Base-by-base conservation (phyloP, 495 filamentous ascomycete species). In the Opeltia flavorubescens region DNA sequence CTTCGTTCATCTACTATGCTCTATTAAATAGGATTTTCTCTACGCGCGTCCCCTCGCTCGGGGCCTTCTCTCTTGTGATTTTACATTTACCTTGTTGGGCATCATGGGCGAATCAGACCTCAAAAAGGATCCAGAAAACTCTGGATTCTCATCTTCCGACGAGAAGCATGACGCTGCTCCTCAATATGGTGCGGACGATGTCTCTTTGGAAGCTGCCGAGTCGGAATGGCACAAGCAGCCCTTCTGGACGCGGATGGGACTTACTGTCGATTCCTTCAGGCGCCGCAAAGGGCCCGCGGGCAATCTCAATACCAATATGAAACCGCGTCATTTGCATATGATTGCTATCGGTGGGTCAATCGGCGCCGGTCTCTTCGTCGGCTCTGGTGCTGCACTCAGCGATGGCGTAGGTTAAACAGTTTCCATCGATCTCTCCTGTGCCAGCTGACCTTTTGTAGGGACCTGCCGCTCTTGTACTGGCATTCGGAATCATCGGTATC, bases 241-340 rank as follows among this genome's bases (percentile, higher is more conserved):
- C n/a, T 36, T 36, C n/a, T 36, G 34, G 34, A 36, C 34, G 15
- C 34, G 34, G n/a, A 36, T 17, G n/a, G 34, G 34, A 17, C 12
- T 36, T n/a, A 36, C 34, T 3, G 3, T 15, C 12, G 34, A 36
- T 6, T 36, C 34, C 12, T 36, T 36, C 34, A 36, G 20, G 34
- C 34, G 34, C 34, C 34, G 34, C 4, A 36, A 36, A 36, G 34
- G 34, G 4, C 34, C 34, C 0, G 12, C 20, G n/a, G 34, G 34
- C n/a, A 36, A 17, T 36, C 3, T 36, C 6, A 36, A 36, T 36
- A 7, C 34, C 9, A 36, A n/a, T 12, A 36, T 36, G 34, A 36
- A 36, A 18, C 34, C 34, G 4, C 38, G 38, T 21, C 89, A 95
- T 69, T 60, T 95, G 51, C 88, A 94, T 70, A 94, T 95, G 88